phyloP scores from a whole-genome alignment of 2,329 filamentous ascomycete species.

The Colletotrichum spaethianum region DNA sequence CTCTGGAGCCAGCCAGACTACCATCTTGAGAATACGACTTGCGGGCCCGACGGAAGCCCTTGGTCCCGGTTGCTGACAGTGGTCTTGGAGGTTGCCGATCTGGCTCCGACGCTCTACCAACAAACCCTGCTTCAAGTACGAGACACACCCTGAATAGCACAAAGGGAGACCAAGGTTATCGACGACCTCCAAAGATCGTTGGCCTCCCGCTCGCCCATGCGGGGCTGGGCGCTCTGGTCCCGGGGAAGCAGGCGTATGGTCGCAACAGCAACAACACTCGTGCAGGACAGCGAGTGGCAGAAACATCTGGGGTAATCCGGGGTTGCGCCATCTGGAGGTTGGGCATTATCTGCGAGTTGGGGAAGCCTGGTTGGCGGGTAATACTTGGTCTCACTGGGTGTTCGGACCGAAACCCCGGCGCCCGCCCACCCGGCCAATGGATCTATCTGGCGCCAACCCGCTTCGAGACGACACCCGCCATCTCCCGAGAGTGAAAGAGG shows the following conservation, averaged over 20 bases:
- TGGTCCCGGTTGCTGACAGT: neutral
- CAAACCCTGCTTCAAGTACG: neutral
- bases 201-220: neutral
- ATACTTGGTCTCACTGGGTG: conserved; percentile 30
- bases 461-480: conserved; percentile 31
- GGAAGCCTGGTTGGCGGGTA: conserved; percentile 41
- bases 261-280: neutral
- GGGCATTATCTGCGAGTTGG: conserved; percentile 18
- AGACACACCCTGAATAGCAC: neutral
- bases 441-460: conserved; percentile 26
- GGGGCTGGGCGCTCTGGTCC: neutral
- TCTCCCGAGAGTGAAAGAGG: conserved; percentile 20
- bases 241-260: conserved; percentile 14
- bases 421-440: conserved; percentile 29
- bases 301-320: conserved; percentile 39
- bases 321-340: conserved; percentile 31
- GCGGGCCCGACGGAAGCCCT: neutral
- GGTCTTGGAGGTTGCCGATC: neutral
- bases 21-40: neutral
- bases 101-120: neutral
- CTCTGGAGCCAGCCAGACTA: conserved; percentile 1
- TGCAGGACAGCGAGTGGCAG: conserved; percentile 17
- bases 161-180: neutral
- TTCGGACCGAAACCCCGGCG: conserved; percentile 40
- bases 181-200: neutral